Evolutionary conservation across 371 early-diverging fungal genomes (phyloP).

Genomic region (Zancudomyces culisetae): DNA sequence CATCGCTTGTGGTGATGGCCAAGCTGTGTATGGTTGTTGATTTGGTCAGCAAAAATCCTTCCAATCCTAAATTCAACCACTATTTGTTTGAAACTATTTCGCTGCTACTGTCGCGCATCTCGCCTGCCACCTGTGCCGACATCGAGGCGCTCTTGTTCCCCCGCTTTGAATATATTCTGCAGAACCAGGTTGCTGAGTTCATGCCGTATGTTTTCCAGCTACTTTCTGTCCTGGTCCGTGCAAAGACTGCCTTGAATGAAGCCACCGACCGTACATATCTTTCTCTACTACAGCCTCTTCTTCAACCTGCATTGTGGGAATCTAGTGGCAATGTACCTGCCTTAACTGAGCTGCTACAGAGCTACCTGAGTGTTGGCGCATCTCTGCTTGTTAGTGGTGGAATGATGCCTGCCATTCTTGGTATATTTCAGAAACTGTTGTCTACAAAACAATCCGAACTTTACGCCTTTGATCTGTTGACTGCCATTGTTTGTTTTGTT

Average conservation of each 20-base stretch:
- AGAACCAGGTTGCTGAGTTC: slow-evolving; percentile 55
- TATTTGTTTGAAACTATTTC: slow-evolving; percentile 86
- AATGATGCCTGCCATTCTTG: slow-evolving; percentile 66
- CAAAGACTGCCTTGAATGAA: slow-evolving; percentile 35
- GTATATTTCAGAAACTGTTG: slow-evolving; percentile 85
- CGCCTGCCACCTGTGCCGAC: slow-evolving; percentile 29
- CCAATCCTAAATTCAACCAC: slow-evolving; percentile 94
- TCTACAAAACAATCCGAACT: slow-evolving; percentile 65
- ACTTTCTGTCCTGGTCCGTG: slow-evolving; percentile 60
- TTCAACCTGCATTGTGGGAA: slow-evolving; percentile 78
- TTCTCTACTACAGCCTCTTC: slow-evolving; percentile 47
- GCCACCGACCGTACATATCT: slow-evolving; percentile 51
- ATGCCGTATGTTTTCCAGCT: slow-evolving; percentile 93
- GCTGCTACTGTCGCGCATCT: slow-evolving; percentile 41
- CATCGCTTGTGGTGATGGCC: slow-evolving; percentile 47
- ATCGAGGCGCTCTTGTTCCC: slow-evolving; percentile 61
- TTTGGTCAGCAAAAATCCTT: slow-evolving; percentile 82
- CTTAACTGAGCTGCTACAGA: slow-evolving; percentile 63
- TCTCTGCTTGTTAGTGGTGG: slow-evolving; percentile 32
- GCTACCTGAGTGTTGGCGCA: slow-evolving; percentile 58
- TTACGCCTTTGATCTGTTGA: slow-evolving; percentile 64
- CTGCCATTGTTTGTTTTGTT: slow-evolving; percentile 27
- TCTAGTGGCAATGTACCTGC: slow-evolving; percentile 70
- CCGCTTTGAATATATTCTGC: slow-evolving; percentile 35
- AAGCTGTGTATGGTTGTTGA: slow-evolving; percentile 53